Evolutionary conservation across 257 asterid species (phyloP).

Genomic region (Capsicum rhomboideum): DNA sequence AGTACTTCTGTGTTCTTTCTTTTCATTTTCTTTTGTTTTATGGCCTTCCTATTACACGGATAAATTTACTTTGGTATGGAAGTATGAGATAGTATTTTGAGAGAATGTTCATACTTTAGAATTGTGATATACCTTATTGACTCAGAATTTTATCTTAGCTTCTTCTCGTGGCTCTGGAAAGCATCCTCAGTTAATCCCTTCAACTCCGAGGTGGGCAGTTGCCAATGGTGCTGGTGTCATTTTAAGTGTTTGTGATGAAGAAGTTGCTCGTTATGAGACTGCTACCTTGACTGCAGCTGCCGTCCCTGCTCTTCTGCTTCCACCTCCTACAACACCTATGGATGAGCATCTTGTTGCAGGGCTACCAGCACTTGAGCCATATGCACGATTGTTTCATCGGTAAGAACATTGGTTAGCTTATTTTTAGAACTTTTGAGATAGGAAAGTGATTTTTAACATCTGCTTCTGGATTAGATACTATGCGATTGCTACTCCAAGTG

Average conservation of each 20-base stretch:
- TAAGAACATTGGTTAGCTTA: conserved; percentile 9
- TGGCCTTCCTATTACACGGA: not conserved
- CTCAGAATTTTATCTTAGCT: conserved; percentile 37
- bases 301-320: conserved; percentile 98
- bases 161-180: conserved; percentile 97
- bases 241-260: conserved; percentile 97
- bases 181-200: conserved; percentile 94
- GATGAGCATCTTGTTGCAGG: conserved; percentile 99
- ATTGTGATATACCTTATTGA: not conserved
- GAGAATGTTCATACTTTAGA: not conserved
- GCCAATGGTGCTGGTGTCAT: conserved; percentile 99
- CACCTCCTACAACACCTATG: conserved; percentile 97
- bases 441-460: conserved; percentile 5
- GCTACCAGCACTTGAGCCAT: conserved; percentile 98
- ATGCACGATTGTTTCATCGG: conserved; percentile 95
- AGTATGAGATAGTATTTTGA: not conserved
- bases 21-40: not conserved
- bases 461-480: conserved; percentile 56
- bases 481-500: conserved; percentile 98
- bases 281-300: conserved; percentile 95
- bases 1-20: not conserved
- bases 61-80: not conserved
- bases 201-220: conserved; percentile 99
- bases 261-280: conserved; percentile 96
- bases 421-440: not conserved